Base-by-base conservation (phyloP, 805 yeast genomes). In the Kodamaea sagamina region DNA sequence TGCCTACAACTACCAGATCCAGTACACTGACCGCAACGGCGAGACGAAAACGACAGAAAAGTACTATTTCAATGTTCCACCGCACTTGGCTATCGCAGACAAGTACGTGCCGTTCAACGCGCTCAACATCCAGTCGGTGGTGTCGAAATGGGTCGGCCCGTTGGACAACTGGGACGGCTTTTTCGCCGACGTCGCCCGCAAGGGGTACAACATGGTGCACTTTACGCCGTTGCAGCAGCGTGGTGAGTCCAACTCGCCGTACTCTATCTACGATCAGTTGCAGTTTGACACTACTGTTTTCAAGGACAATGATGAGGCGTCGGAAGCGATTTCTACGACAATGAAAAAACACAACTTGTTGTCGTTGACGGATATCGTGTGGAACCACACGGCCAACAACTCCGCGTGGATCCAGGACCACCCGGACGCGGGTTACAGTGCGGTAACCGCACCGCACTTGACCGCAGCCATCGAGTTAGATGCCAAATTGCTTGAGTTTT, bases 151-250 rank as follows among this genome's bases (percentile, higher is more conserved):
- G 92, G 78, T 90, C 67, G 97, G 97, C 1, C 75, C 79, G 1
- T 59, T 73, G 25, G 59, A 61, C 1, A 63, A 77, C 10, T 92
- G 98, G 98, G 78, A 79, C 44, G 59, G 65, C 1, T 68, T 86
- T 44, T 86, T 92, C 46, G 59, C 62, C 1, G 76, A 77, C 36
- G 76, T 92, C 35, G 65, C 82, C 11, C 59, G 65, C 6, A 93
- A 93, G 63, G 90, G 93, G 15, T 92, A 92, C 69, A 93, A 93
- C 63, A 88, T 92, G 97, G 72, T 93, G 34, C 99, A 92, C 68
- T 92, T 92, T 62, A 90, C 97, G 4, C 99, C 99, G 0, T 71
- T 92, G 52, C 97, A 92, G 64, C 68, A 82, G 49, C 75, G 98
- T 43, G 99, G 99, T 25, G 84, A 75, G 48, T 86, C 96, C 1